Evolutionary conservation across 306 rosid genomes (phyloP), one percentile per base, ranked within the genome.

Genomic region (Prunus davidiana): DNA sequence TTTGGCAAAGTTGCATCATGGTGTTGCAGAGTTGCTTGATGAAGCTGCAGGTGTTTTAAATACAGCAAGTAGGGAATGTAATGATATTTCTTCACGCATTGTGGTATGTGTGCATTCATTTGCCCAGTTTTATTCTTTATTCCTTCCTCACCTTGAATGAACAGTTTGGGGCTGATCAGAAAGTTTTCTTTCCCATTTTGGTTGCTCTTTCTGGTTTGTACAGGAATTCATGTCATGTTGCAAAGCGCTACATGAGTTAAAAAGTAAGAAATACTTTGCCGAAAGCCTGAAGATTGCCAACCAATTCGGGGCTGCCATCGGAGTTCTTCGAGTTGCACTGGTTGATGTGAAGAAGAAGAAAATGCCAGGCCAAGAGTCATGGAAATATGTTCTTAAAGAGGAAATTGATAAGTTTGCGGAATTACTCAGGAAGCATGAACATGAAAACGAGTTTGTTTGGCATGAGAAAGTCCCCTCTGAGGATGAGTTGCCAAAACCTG

Each of bases 401-500:
- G 91, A 92, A 77, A 87, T 79, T 50, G 71, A 80, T 18, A 83
- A 57, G 24, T 84, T 79, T 63, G 76, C 92, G 0, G 93, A 90
- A 81, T 78, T 78, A 71, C 93, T 90, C 52, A 82, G 89, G 83
- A 92, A 88, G 81, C 72, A 74, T 24, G 87, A 69, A 34, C 84
- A 73, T 6, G 97, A 92, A 86, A 92, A 92, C n/a, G 89, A 87
- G 73, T 81, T 90, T 30, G 81, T 92, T 28, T 92, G 92, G 97
- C 86, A 46, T 27, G 85, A 90, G 84, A 87, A 83, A 83, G 77
- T 88, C 47, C 89, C 88, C 41, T 64, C 79, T 2, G 69, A 51
- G 22, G 80, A 78, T 56, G 84, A 74, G 77, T 74, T 92, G 82
- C 93, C 93, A 9, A 62, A 45, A 56, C 80, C 83, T 0, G 78